Conservation (phyloP, 352 stramenopile species). For the Pythium phragmiticola region DNA sequence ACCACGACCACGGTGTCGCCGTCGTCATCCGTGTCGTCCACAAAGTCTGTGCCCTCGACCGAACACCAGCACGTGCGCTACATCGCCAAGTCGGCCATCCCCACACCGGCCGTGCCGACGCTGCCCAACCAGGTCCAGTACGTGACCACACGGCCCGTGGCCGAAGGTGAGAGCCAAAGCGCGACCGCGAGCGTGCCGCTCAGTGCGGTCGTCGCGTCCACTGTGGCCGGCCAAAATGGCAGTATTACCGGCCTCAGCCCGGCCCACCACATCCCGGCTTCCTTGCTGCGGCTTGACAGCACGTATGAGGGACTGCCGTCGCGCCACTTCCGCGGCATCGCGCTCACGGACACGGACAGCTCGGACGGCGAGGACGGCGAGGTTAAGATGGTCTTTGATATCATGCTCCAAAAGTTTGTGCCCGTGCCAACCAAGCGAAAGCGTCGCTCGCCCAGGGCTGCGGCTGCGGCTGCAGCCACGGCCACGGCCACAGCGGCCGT, state of each 20-base stretch:
- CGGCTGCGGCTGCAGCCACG: neutral
- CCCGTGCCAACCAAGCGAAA: slow-evolving; percentile 3
- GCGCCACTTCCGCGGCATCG: slow-evolving; percentile 14
- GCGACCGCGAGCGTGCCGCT: slow-evolving; percentile 5
- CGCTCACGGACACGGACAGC: slow-evolving; percentile 17
- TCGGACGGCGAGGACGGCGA: slow-evolving; percentile 18
- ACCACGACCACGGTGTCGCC: slow-evolving; percentile 6
- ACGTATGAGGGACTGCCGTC: slow-evolving; percentile 6
- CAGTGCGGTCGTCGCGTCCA: slow-evolving; percentile 15
- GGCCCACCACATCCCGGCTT: neutral
- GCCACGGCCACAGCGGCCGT: neutral
- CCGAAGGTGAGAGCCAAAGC: neutral
- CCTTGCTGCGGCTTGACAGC: slow-evolving; percentile 4
- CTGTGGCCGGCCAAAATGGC: neutral
- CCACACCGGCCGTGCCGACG: neutral
- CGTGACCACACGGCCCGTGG: slow-evolving; percentile 8
- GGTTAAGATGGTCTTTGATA: slow-evolving; percentile 23
- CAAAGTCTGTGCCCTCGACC: neutral
- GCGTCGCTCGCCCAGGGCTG: neutral
- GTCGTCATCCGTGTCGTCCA: slow-evolving; percentile 2
- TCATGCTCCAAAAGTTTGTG: slow-evolving; percentile 17
- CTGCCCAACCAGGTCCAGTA: slow-evolving; percentile 10
- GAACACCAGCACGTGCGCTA: slow-evolving; percentile 20
- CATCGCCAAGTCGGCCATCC: slow-evolving; percentile 13
- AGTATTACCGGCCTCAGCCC: slow-evolving; percentile 3